Evolutionary conservation across 2,329 filamentous ascomycete genomes (phyloP), one percentile per base, ranked within the genome.

Genomic region (Colletotrichum higginsianum): DNA sequence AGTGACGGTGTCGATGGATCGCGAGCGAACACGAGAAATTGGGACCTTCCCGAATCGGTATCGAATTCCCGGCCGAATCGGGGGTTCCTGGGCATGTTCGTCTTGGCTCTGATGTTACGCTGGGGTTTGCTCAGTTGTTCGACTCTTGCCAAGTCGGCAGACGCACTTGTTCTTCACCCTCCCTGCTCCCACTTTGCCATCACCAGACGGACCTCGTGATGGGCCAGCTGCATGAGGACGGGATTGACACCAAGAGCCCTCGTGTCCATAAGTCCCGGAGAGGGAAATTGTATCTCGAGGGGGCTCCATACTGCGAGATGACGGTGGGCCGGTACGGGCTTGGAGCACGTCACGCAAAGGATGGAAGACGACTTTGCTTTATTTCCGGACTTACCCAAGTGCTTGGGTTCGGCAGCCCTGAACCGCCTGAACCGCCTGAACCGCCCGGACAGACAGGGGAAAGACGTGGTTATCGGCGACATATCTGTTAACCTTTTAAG

Each of bases 21-120:
- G 23, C 44, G 47, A 40, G 21, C 30, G 55, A 70, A 70, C 47
- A 70, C 67, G 67, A 61, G 67, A 61, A 70, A 70, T 70, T 66
- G 55, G 47, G 53, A 70, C 67, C 67, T 66, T 70, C 61, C 61
- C 35, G n/a, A 21, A 58, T 61, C 30, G 40, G 61, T 35, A 61
- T 35, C 55, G 62, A 66, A 61, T 66, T 61, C 55, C 44, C 67
- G 26, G 55, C 40, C 13, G 7, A 40, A n/a, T 53, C 8, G 55
- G 62, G 62, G 40, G 53, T 30, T 5, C 18, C 44, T 26, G 55
- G 49, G 26, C 47, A 61, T 66, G 53, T 26, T 60, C 18, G 46
- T 52, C 61, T 66, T 47, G 16, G 53, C 67, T 55, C 21, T 40
- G 30, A 47, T 35, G 26, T 40, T 16, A 66, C 40, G 38, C 38